Conservation (phyloP, 1,284 basidiomycete genomes). For the Entoloma clypeatum region DNA sequence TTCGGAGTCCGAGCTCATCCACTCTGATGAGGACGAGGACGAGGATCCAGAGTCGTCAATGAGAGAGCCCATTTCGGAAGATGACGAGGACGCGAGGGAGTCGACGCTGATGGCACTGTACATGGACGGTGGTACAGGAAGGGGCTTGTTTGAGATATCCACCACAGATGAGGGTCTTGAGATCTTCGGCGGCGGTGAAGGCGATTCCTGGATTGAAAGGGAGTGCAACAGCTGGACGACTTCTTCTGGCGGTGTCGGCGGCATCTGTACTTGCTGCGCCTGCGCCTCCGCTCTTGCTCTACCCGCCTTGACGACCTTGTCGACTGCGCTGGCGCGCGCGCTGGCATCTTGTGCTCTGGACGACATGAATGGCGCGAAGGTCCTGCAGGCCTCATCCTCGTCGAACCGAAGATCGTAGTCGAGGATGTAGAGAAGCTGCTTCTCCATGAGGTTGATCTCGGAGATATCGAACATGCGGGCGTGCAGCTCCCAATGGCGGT, state of each 20-base stretch:
- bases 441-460: slow-evolving; percentile 97
- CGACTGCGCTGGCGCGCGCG: slow-evolving; percentile 50
- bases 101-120: slow-evolving; percentile 37
- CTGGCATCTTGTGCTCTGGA: slow-evolving; percentile 39
- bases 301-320: slow-evolving; percentile 53
- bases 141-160: slow-evolving; percentile 34
- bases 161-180: slow-evolving; percentile 52
- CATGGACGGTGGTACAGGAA: slow-evolving; percentile 34
- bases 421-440: slow-evolving; percentile 84
- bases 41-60: slow-evolving; percentile 64
- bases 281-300: slow-evolving; percentile 46
- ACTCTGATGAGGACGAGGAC: slow-evolving; percentile 48
- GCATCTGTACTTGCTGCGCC: slow-evolving; percentile 30
- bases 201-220: slow-evolving; percentile 28
- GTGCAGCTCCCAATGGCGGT: slow-evolving; percentile 88
- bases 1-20: slow-evolving; percentile 42
- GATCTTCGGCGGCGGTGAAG: slow-evolving; percentile 47
- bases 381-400: slow-evolving; percentile 67
- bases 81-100: slow-evolving; percentile 42
- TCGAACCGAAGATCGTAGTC: slow-evolving; percentile 87
- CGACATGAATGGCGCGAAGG: slow-evolving; percentile 61
- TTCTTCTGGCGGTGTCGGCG: slow-evolving; percentile 40
- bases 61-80: slow-evolving; percentile 59
- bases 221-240: slow-evolving; percentile 22
- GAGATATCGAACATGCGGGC: slow-evolving; percentile 69